Percentiles rank a stretch among this genome's conserved stretches.
These are phyloP conservation scores for Phylloboletellus chloephorus DNA, from an alignment of 1,284 basidiomycete species.

Conservation along the genomic window DNA sequence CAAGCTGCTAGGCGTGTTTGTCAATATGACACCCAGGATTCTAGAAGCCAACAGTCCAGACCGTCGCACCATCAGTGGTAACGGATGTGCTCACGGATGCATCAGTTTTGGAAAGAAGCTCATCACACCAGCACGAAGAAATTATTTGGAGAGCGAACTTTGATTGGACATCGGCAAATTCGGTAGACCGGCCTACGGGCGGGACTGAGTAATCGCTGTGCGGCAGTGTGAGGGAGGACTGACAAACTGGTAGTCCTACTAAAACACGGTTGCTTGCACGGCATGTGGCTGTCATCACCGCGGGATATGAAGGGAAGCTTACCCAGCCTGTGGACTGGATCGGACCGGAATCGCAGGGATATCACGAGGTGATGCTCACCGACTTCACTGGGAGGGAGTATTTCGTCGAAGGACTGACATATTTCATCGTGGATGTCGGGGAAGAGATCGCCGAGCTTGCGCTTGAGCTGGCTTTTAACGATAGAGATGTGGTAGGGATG, in stretches of 20 bases:
- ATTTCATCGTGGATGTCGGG: conserved; percentile 38
- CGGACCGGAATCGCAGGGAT: conserved; percentile 8
- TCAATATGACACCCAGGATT: conserved; percentile 31
- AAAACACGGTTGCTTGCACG: conserved; percentile 41
- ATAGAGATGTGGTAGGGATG: conserved; percentile 37
- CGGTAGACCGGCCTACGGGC: conserved; percentile 26
- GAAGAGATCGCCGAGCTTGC: conserved; percentile 35
- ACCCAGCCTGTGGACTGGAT: conserved; percentile 29
- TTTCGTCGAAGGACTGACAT: conserved; percentile 29
- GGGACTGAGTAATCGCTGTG: conserved; percentile 12
- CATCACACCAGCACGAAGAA: conserved; percentile 28
- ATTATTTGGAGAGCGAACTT: conserved; percentile 34
- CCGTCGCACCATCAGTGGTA: conserved; percentile 9
- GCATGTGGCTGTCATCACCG: conserved; percentile 32
- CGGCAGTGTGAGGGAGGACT: conserved; percentile 13
- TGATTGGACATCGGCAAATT: conserved; percentile 31
- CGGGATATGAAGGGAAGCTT: conserved; percentile 25
- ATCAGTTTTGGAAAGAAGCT: conserved; percentile 31
- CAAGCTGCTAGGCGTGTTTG: conserved; percentile 32
- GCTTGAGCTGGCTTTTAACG: conserved; percentile 34
- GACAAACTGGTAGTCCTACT: conserved; percentile 41
- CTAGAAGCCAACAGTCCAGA: conserved; percentile 21
- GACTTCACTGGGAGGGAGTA: conserved; percentile 22
- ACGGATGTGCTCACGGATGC: conserved; percentile 29
- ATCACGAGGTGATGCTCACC: conserved; percentile 18